Conservation (phyloP, 805 yeast species). For the Metschnikowia orientalis region DNA sequence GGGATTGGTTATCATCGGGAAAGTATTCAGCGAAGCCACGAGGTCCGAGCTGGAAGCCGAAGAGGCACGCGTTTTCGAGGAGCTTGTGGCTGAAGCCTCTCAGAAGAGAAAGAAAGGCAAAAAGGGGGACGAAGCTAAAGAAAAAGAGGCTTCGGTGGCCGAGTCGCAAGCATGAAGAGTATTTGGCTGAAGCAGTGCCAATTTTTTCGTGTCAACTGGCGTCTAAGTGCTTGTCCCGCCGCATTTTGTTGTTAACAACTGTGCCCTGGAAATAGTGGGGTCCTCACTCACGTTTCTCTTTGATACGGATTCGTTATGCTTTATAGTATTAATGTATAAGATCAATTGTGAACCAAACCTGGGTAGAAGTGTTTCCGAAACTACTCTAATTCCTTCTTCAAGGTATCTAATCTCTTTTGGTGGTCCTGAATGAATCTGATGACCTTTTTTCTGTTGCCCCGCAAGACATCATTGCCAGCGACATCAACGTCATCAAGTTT, state of each 20-base stretch:
- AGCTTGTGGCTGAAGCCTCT: conserved; percentile 50
- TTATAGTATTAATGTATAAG: no score
- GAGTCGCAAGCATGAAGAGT: no score
- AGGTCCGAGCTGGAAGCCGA: conserved; percentile 68
- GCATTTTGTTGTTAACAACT: no score
- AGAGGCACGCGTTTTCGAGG: conserved; percentile 76
- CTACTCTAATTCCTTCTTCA: conserved; percentile 27
- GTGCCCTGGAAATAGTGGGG: no score
- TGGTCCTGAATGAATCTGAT: conserved; percentile 59
- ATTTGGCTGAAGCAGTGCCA: no score
- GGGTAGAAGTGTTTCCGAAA: no score
- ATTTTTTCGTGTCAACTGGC: no score
- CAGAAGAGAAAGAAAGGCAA: conserved; percentile 37
- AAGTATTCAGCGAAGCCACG: conserved; percentile 52
- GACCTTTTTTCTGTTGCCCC: conserved; percentile 53
- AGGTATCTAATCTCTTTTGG: conserved; percentile 52
- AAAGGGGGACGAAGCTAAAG: conserved; percentile 1
- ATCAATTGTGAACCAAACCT: no score
- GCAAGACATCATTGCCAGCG: conserved; percentile 46
- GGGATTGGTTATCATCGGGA: conserved; percentile 56
- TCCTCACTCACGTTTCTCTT: no score
- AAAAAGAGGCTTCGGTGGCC: no score
- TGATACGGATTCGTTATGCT: no score
- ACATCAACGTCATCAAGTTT: conserved; percentile 62
- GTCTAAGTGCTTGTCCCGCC: no score